Evolutionary conservation across 164 flowering plant genomes (phyloP), one percentile per base, ranked within the genome.

Genomic region (Stephania yunnanensis): DNA sequence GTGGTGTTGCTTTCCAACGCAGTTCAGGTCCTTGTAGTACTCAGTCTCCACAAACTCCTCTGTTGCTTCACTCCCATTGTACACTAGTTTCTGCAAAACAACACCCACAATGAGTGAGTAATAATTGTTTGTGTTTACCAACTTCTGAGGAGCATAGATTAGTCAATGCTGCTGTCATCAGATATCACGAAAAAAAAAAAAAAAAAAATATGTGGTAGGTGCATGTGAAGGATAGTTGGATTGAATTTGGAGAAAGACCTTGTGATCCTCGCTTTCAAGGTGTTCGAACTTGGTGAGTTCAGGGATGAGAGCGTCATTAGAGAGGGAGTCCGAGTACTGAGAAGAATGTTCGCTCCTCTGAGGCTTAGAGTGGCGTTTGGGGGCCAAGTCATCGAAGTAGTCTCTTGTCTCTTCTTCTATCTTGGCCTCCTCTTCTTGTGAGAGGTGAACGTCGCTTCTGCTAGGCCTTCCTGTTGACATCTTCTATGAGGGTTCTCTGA

Each of bases 31-130:
- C 71, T 86, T 85, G 85, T 95, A 92, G 67, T 95, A 92, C 58
- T 89, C 93, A 0, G 98, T 94, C 80, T 91, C 98, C 75, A 84
- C 85, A 69, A 85, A 92, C 71, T 94, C 98, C 73, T 90, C 98
- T 1, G 69, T 68, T 44, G 77, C 87, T 70, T 86, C 78, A 19
- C 73, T 82, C 67, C 86, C 89, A 58, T 53, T 77, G 74, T 79
- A 84, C 6, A 77, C 83, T 48, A 91, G 63, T 79, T 91, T 94
- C 95, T 90, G 84, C 80, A 77, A 45, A 25, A 46, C 22, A 61
- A 15, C 11, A 61, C 25, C 66, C 65, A 17, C 17, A 50, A 50
- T 10, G 55, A 15, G 15, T 2, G 11, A 10, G 12, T 9, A 50
- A 15, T 50, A 50, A 50, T 50, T 7, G 15, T 36, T 25, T 25